These are phyloP conservation scores for Plasmodiophora brassicae DNA, from an alignment of 208 protist species.

Conservation along the genomic window DNA sequence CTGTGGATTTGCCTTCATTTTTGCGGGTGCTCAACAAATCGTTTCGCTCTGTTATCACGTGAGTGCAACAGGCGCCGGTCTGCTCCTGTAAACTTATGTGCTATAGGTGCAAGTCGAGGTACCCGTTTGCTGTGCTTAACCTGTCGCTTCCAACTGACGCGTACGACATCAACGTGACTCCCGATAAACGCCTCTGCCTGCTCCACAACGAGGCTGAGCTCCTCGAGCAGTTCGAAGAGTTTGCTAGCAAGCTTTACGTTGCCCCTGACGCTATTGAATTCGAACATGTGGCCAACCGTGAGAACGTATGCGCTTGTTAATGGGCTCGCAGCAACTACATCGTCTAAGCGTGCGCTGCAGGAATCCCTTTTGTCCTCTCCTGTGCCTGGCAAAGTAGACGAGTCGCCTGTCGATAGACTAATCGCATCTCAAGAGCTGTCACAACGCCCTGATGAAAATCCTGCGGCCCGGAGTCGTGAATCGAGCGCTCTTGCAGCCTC, in stretches of 20 bases:
- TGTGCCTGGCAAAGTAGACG: too few species aligned
- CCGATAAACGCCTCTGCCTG: constrained; percentile 70
- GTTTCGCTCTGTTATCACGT: constrained; percentile 42
- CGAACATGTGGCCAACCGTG: too few species aligned
- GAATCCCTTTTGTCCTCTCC: too few species aligned
- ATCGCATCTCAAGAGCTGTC: too few species aligned
- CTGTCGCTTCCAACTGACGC: not conserved
- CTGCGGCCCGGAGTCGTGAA: too few species aligned
- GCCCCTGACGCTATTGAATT: not conserved
- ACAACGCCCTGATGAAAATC: too few species aligned
- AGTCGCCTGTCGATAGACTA: too few species aligned
- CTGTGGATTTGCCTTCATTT: constrained; percentile 52
- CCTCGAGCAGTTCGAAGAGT: not conserved
- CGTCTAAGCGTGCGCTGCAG: too few species aligned
- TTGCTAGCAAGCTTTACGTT: not conserved
- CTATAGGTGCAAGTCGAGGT: not conserved
- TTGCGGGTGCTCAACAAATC: constrained; percentile 51
- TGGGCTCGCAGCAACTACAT: too few species aligned
- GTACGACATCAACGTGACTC: constrained; percentile 74
- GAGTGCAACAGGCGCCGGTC: too few species aligned
- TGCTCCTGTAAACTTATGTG: not conserved
- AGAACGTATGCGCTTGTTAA: too few species aligned
- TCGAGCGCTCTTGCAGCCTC: too few species aligned
- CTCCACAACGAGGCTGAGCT: constrained; percentile 55
- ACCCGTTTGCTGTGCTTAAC: constrained; percentile 35